Evolutionary conservation across 1,139 yeast species (phyloP).

Genomic region (Candida sp.): DNA sequence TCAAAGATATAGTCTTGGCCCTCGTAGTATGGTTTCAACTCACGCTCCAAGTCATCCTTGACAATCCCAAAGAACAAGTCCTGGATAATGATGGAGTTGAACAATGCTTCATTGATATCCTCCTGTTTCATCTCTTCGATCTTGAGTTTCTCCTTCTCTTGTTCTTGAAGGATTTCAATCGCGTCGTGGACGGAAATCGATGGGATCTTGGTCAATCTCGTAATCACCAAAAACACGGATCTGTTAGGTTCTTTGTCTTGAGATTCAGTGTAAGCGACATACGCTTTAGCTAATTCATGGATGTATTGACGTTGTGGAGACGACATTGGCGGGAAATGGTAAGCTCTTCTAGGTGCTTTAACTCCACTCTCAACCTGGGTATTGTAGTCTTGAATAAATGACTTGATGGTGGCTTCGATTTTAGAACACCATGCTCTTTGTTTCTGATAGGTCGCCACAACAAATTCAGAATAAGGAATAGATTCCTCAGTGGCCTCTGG

Average conservation of each 20-base stretch:
- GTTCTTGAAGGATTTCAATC: constrained; percentile 31
- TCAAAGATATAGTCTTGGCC: constrained; percentile 29
- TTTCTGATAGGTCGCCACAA: constrained; percentile 45
- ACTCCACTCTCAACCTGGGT: constrained; percentile 20
- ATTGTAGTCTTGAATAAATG: constrained; percentile 45
- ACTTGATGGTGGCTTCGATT: constrained; percentile 57
- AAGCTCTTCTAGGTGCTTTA: constrained; percentile 20
- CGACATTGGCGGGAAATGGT: constrained; percentile 77
- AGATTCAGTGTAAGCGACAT: constrained; percentile 66
- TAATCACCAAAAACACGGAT: constrained; percentile 63
- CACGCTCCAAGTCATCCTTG: constrained; percentile 33
- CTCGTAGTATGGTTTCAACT: constrained; percentile 24
- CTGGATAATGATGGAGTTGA: constrained; percentile 58
- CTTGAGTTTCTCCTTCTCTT: constrained; percentile 28
- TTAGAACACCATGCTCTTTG: constrained; percentile 69
- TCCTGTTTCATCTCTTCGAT: constrained; percentile 23
- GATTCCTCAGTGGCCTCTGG: constrained; percentile 18
- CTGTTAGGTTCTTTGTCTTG: constrained; percentile 85
- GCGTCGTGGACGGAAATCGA: constrained; percentile 29
- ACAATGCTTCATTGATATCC: constrained; percentile 27
- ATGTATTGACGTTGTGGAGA: constrained; percentile 71
- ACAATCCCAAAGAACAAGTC: constrained; percentile 61
- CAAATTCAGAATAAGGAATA: constrained; percentile 46
- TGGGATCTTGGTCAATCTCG: constrained; percentile 38
- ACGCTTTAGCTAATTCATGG: constrained; percentile 67